Percentiles rank a stretch among this genome's conserved stretches.
phyloP scores from a whole-genome alignment of 2,329 filamentous ascomycete genomes.

The Alternaria conjuncta region DNA sequence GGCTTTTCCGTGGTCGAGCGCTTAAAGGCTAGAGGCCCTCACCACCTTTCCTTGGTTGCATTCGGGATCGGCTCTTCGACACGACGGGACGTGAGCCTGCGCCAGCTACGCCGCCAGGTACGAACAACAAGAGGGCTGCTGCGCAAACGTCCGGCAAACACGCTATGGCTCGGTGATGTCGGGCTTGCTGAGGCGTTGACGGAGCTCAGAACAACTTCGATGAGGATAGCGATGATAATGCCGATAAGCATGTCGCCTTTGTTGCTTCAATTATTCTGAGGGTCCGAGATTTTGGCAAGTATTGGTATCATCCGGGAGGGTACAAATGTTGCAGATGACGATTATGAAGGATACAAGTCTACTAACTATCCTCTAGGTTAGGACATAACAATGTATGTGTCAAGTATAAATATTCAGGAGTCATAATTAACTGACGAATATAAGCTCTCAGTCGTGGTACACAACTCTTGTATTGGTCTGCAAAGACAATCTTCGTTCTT shows the following conservation, averaged over 20 bases:
- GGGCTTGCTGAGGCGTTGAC: constrained; percentile 9
- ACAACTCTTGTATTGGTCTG: fast-evolving
- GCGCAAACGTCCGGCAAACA: constrained; percentile 61
- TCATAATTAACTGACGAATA: too few relatives aligned
- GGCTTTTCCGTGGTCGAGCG: neutral
- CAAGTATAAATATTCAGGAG: too few relatives aligned
- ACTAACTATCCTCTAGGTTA: fast-evolving
- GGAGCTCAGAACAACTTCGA: neutral
- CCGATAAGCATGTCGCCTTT: neutral
- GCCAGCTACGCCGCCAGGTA: constrained; percentile 90
- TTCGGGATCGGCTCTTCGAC: constrained; percentile 54
- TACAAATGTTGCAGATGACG: too few relatives aligned
- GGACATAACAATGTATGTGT: too few relatives aligned
- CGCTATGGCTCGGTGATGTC: constrained; percentile 32
- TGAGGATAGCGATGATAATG: neutral
- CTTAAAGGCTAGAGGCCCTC: neutral
- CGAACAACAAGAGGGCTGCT: constrained; percentile 75
- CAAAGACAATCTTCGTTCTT: fast-evolving
- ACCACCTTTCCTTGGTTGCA: neutral
- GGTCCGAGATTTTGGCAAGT: too few relatives aligned
- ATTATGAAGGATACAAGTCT: too few relatives aligned
- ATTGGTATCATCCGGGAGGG: too few relatives aligned
- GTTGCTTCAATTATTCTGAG: neutral
- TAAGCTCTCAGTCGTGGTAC: too few relatives aligned
- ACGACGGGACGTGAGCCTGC: constrained; percentile 97